phyloP scores from a whole-genome alignment of 257 asterid genomes.

The Gentiana macrophylla region DNA sequence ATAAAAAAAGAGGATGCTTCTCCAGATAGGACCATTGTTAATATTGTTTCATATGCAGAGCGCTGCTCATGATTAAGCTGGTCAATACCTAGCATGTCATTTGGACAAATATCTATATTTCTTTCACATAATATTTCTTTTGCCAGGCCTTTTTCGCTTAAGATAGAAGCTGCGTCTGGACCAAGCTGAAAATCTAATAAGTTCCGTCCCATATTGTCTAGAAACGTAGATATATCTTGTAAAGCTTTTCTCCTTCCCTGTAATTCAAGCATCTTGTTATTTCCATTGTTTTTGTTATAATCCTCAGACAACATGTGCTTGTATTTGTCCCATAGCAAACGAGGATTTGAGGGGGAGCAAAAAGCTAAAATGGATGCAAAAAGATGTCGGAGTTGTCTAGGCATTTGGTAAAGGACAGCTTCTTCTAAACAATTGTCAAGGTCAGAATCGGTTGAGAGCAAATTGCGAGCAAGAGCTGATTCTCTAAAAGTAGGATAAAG shows the following conservation, averaged over 20 bases:
- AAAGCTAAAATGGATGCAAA: background rate
- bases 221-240: background rate
- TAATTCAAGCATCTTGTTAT: background rate
- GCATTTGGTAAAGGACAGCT: background rate
- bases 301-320: background rate
- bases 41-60: background rate
- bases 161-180: background rate
- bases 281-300: background rate
- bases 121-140: background rate
- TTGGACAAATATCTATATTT: background rate
- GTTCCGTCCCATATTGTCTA: background rate
- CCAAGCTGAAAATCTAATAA: background rate
- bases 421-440: background rate
- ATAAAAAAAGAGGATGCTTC: background rate
- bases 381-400: background rate
- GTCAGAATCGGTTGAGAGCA: background rate
- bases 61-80: background rate
- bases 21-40: background rate
- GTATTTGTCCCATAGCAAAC: background rate
- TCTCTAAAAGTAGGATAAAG: background rate
- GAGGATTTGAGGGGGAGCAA: background rate
- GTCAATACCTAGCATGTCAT: background rate
- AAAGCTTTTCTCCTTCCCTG: background rate
- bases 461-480: background rate
- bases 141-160: no score